Evolutionary conservation across 139 green algal species (phyloP).

Genomic region (Gonium pectorale): DNA sequence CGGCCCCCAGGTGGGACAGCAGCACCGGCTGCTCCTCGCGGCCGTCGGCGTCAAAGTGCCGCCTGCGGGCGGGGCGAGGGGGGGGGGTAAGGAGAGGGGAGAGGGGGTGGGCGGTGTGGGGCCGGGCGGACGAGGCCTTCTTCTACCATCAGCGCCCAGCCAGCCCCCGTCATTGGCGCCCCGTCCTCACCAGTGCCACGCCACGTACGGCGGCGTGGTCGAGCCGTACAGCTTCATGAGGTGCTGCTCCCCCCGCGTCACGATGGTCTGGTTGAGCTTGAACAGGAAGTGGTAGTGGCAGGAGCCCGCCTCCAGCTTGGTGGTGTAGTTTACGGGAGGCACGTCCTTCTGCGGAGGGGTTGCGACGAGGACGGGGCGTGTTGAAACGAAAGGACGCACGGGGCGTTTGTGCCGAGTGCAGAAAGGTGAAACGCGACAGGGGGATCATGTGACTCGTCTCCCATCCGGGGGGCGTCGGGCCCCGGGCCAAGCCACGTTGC

Average conservation of each 20-base stretch:
- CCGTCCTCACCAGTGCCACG: background rate
- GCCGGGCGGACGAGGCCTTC: too few relatives aligned
- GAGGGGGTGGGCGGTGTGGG: too few relatives aligned
- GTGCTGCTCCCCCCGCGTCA: background rate
- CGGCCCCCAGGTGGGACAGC: background rate
- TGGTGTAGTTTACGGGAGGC: background rate
- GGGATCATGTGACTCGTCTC: too few relatives aligned
- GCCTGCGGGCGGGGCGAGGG: too few relatives aligned
- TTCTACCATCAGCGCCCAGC: too few relatives aligned
- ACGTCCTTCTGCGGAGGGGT: background rate
- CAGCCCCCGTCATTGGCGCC: too few relatives aligned
- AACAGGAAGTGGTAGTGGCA: conserved; percentile 11
- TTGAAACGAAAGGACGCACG: too few relatives aligned
- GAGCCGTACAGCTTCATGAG: background rate
- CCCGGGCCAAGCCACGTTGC: too few relatives aligned
- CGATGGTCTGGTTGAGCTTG: background rate
- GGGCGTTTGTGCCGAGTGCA: too few relatives aligned
- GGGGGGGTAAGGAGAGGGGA: background rate
- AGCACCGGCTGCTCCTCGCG: background rate
- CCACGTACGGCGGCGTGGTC: background rate
- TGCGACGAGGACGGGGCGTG: too few relatives aligned
- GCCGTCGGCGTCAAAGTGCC: conserved; percentile 1
- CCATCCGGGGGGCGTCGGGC: too few relatives aligned
- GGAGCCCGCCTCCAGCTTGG: background rate
- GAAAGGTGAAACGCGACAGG: too few relatives aligned